Percentiles rank a stretch among this genome's conserved stretches.
Conservation (phyloP, 306 rosid species). For the Amphicarpaea edgeworthii region DNA sequence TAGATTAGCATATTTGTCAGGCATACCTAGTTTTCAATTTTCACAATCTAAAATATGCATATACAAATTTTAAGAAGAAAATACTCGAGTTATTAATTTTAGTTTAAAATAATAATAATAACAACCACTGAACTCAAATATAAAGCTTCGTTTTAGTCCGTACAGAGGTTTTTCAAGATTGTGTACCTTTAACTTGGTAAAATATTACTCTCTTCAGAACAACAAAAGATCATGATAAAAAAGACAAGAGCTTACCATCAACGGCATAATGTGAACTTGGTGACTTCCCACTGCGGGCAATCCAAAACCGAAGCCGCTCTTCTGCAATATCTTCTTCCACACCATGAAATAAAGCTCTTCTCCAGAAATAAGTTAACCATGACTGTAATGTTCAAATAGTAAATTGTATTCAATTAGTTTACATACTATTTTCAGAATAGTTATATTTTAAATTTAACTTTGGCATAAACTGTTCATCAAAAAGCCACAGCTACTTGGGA, state of each 20-base stretch:
- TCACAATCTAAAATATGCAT: background rate
- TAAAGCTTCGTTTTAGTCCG: too few relatives aligned
- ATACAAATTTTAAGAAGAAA: background rate
- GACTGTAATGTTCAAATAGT: constrained; percentile 58
- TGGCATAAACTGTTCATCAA: constrained; percentile 21
- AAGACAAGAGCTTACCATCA: constrained; percentile 67
- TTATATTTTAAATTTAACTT: constrained; percentile 21
- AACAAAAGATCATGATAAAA: constrained; percentile 33
- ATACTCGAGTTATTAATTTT: background rate
- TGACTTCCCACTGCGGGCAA: constrained; percentile 71
- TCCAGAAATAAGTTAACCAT: constrained; percentile 94
- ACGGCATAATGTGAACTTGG: constrained; percentile 97
- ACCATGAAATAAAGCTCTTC: constrained; percentile 87
- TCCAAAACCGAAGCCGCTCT: constrained; percentile 90
- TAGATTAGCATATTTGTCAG: constrained; percentile 1
- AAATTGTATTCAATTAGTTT: constrained; percentile 13
- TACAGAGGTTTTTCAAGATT: too few relatives aligned
- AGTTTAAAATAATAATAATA: background rate
- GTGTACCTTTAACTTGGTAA: constrained; percentile 20
- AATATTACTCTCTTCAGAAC: constrained; percentile 22
- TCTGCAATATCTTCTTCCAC: constrained; percentile 95
- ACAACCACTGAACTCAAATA: background rate
- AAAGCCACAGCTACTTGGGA: constrained; percentile 29
- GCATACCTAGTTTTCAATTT: background rate
- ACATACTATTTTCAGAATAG: constrained; percentile 12